These are phyloP conservation scores for Plasmodium yoelii DNA, from an alignment of 169 alveolate genomes.

Conservation along the genomic window DNA sequence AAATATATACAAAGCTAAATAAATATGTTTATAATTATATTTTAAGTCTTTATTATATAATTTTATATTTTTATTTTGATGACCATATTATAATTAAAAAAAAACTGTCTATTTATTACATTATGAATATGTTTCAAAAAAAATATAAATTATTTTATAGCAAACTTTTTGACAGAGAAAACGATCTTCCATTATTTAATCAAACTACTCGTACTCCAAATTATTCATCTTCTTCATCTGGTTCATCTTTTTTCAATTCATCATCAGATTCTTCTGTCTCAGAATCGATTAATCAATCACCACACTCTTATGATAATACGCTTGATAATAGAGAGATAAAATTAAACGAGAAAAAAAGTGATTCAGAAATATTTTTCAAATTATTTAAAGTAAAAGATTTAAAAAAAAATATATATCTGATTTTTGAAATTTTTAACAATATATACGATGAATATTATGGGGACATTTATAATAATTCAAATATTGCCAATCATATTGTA, in stretches of 20 bases:
- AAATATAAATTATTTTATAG: constrained; percentile 11
- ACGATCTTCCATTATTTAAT: neutral
- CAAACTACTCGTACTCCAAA: neutral
- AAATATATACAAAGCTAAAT: constrained; percentile 24
- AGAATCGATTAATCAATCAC: neutral
- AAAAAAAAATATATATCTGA: constrained; percentile 35
- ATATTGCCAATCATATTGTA: constrained; percentile 12
- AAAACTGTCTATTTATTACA: constrained; percentile 35
- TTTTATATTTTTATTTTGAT: constrained; percentile 39
- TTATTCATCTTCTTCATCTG: neutral
- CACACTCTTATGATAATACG: neutral
- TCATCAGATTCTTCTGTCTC: neutral
- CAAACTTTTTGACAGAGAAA: constrained; percentile 5
- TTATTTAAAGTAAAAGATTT: constrained; percentile 22
- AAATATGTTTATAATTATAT: constrained; percentile 42
- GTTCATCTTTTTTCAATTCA: neutral
- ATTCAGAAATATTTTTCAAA: neutral
- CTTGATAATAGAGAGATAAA: neutral
- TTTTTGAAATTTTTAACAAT: constrained; percentile 55
- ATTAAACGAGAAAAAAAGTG: neutral
- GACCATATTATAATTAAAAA: constrained; percentile 34
- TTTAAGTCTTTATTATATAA: constrained; percentile 21
- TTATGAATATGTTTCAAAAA: constrained; percentile 35
- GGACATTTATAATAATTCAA: constrained; percentile 11
- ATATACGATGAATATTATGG: constrained; percentile 57